Percentiles rank a stretch among this genome's conserved stretches.
These are phyloP conservation scores for Annona cherimola DNA, from an alignment of 164 flowering plant genomes.

Conservation along the genomic window DNA sequence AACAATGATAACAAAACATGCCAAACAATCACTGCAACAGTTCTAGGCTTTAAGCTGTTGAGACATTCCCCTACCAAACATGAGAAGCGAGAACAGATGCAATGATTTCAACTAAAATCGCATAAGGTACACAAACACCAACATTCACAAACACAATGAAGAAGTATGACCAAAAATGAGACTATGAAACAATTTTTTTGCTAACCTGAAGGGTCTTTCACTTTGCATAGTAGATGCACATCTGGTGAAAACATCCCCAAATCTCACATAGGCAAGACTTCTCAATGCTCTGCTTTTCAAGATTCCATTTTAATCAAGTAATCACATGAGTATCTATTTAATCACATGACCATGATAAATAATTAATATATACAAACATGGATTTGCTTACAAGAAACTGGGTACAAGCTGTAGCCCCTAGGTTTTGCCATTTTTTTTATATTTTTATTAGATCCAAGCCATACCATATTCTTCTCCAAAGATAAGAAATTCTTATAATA, in stretches of 20 bases:
- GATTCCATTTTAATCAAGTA: constrained; percentile 9
- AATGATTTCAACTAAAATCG: neutral
- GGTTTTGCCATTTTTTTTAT: no score
- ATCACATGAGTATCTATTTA: neutral
- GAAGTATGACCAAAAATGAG: neutral
- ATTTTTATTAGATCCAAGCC: no score
- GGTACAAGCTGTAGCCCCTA: no score
- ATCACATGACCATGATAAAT: neutral
- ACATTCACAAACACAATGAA: neutral
- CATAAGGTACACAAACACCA: neutral
- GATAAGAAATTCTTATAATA: no score
- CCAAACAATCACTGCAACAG: no score
- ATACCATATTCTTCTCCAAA: no score
- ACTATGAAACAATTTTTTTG: neutral
- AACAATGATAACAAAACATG: no score
- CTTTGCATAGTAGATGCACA: constrained; percentile 49
- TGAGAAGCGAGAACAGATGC: no score
- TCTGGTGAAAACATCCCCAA: constrained; percentile 88
- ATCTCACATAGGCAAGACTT: constrained; percentile 73
- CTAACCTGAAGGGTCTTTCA: constrained; percentile 76
- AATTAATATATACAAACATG: no score
- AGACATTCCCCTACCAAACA: no score
- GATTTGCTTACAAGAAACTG: no score
- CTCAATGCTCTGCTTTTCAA: constrained; percentile 55
- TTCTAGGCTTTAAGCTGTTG: no score